These are phyloP conservation scores for Tillandsia fasciculata DNA, from an alignment of 176 grass and related monocot genomes.

Conservation along the genomic window DNA sequence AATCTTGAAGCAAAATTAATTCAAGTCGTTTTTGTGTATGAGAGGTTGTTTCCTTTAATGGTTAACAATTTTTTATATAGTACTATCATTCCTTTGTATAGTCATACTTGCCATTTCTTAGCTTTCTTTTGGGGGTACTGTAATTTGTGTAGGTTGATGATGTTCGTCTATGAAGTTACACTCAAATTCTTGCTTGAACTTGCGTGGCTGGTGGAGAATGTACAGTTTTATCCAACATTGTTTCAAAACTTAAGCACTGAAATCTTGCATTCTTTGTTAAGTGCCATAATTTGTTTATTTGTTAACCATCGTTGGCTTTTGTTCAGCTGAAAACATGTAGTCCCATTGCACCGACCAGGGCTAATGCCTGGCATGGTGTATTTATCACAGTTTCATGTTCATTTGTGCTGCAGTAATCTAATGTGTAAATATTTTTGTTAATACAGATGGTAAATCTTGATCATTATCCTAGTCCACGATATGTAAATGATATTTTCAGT, in stretches of 20 bases:
- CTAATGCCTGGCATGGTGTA: no score
- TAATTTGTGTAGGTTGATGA: neutral
- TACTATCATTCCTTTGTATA: neutral
- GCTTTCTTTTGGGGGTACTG: neutral
- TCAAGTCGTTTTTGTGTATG: constrained; percentile 29
- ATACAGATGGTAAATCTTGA: no score
- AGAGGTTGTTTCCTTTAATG: constrained; percentile 5
- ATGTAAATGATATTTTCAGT: no score
- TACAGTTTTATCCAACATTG: neutral
- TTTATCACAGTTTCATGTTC: no score
- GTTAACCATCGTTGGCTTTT: neutral
- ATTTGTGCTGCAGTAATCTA: no score
- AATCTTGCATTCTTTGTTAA: neutral
- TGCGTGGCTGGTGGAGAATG: neutral
- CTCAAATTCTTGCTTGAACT: neutral
- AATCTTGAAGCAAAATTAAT: constrained; percentile 46
- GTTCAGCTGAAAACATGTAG: neutral
- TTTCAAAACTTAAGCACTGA: neutral
- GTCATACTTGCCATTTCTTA: constrained; percentile 6
- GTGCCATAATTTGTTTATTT: neutral
- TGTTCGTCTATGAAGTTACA: constrained; percentile 23
- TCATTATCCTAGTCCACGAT: no score
- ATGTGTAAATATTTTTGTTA: no score
- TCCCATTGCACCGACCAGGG: no score
- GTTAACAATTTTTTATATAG: constrained; percentile 10